Conservation (phyloP, 176 grass and related monocot species). For the Aegilops umbellulata region DNA sequence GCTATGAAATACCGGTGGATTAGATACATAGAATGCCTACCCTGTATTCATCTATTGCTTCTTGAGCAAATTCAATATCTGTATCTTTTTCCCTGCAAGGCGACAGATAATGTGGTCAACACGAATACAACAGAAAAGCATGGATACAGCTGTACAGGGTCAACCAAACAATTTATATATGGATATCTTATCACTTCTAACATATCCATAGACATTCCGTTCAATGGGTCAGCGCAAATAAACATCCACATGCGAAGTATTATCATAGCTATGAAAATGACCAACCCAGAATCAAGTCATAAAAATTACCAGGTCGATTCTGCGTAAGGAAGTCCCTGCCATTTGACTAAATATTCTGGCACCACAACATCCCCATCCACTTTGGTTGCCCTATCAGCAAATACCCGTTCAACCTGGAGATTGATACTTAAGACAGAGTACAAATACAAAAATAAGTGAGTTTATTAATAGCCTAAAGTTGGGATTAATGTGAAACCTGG, state of each 20-base stretch:
- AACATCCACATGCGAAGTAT: conserved; percentile 16
- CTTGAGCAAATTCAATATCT: conserved; percentile 99
- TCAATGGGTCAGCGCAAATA: neutral
- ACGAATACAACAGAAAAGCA: neutral
- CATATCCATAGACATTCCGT: conserved; percentile 14
- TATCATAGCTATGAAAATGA: conserved; percentile 9
- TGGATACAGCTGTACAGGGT: neutral
- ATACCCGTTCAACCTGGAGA: conserved; percentile 96
- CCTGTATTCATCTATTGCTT: conserved; percentile 98
- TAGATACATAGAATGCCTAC: conserved; percentile 41
- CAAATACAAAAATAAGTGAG: neutral
- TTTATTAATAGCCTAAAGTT: conserved; percentile 16
- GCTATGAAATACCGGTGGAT: neutral
- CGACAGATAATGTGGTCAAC: conserved; percentile 6
- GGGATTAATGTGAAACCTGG: conserved; percentile 56
- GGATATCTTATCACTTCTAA: neutral
- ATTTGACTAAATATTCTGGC: conserved; percentile 97
- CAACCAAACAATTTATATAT: conserved; percentile 15
- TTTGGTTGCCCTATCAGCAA: conserved; percentile 94
- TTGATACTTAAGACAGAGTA: conserved; percentile 44
- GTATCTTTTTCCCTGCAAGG: conserved; percentile 94
- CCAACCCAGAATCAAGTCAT: neutral
- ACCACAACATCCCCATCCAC: conserved; percentile 79
- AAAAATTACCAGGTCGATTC: conserved; percentile 94
- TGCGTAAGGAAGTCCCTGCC: conserved; percentile 99